phyloP scores from a whole-genome alignment of 2,329 filamentous ascomycete species.

The Scytalidium sp. region DNA sequence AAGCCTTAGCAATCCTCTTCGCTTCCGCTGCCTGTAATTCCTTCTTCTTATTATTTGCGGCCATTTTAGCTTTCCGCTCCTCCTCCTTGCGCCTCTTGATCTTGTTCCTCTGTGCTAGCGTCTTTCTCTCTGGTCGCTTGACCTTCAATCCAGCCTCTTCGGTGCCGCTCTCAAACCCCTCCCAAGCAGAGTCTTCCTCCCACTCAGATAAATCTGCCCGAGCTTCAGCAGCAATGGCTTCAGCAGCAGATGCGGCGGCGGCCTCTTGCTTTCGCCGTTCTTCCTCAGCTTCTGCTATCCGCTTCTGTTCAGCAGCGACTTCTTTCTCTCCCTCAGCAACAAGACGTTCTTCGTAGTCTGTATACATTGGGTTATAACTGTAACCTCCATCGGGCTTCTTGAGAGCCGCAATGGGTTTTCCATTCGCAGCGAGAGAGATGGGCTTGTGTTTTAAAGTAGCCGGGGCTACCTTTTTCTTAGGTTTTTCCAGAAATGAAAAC shows the following conservation, averaged over 20 bases:
- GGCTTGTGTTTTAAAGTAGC: constrained; percentile 73
- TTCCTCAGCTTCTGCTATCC: constrained; percentile 63
- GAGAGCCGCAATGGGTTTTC: constrained; percentile 76
- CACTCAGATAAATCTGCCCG: constrained; percentile 64
- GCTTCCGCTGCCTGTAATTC: constrained; percentile 70
- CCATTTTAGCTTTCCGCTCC: constrained; percentile 72
- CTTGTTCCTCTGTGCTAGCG: constrained; percentile 80
- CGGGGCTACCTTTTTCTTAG: constrained; percentile 67
- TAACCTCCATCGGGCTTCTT: constrained; percentile 75
- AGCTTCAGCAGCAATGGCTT: constrained; percentile 71
- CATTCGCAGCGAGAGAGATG: constrained; percentile 77
- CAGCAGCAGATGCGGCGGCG: constrained; percentile 65
- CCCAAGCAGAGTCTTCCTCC: constrained; percentile 91
- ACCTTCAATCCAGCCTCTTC: constrained; percentile 63
- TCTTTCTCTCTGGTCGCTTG: constrained; percentile 83
- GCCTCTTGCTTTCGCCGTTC: constrained; percentile 68
- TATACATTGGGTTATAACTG: constrained; percentile 89
- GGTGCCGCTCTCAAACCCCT: constrained; percentile 79
- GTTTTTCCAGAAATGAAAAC: constrained; percentile 65
- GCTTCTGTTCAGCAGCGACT: constrained; percentile 73
- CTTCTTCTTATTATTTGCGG: constrained; percentile 70
- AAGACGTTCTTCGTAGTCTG: constrained; percentile 79
- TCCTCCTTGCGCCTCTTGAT: constrained; percentile 86
- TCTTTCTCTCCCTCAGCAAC: constrained; percentile 74
- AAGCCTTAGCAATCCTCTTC: constrained; percentile 65